phyloP scores from a whole-genome alignment of 495 filamentous ascomycete genomes.

The Penicillium angulare region DNA sequence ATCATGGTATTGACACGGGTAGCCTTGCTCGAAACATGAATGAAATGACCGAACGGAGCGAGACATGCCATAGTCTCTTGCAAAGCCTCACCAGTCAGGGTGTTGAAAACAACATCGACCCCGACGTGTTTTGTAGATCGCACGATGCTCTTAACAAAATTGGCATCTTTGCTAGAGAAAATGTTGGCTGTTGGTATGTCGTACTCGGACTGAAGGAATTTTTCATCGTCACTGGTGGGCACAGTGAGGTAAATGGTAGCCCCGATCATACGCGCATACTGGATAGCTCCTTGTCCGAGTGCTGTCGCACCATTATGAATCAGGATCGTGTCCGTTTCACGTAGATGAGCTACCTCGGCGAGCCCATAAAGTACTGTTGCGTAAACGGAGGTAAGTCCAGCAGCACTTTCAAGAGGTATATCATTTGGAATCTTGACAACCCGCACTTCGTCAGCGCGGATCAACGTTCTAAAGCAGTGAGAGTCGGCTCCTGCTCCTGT shows the following conservation, averaged over 20 bases:
- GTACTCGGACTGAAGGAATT: conserved; percentile 34
- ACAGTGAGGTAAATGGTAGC: conserved; percentile 48
- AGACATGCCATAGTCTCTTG: conserved; percentile 46
- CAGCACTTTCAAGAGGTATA: conserved; percentile 21
- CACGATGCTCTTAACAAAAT: conserved; percentile 47
- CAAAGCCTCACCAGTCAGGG: conserved; percentile 40
- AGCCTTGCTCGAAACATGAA: conserved; percentile 44
- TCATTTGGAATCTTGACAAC: conserved; percentile 17
- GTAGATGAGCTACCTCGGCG: conserved; percentile 26
- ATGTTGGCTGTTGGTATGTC: conserved; percentile 41
- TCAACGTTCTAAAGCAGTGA: conserved; percentile 12
- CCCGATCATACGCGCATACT: conserved; percentile 34
- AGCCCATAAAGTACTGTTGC: conserved; percentile 32
- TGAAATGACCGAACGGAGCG: conserved; percentile 47
- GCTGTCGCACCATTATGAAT: conserved; percentile 51
- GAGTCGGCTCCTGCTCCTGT: background rate
- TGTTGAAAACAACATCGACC: conserved; percentile 57
- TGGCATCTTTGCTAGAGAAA: conserved; percentile 47
- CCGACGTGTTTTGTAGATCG: conserved; percentile 48
- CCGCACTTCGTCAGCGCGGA: conserved; percentile 11
- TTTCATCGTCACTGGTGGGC: conserved; percentile 36
- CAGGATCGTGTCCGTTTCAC: conserved; percentile 33
- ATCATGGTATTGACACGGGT: conserved; percentile 21
- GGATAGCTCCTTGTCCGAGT: conserved; percentile 48
- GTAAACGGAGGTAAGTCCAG: conserved; percentile 25